phyloP scores from a whole-genome alignment of 768 basidiomycete species.

The Boletus bicolor region DNA sequence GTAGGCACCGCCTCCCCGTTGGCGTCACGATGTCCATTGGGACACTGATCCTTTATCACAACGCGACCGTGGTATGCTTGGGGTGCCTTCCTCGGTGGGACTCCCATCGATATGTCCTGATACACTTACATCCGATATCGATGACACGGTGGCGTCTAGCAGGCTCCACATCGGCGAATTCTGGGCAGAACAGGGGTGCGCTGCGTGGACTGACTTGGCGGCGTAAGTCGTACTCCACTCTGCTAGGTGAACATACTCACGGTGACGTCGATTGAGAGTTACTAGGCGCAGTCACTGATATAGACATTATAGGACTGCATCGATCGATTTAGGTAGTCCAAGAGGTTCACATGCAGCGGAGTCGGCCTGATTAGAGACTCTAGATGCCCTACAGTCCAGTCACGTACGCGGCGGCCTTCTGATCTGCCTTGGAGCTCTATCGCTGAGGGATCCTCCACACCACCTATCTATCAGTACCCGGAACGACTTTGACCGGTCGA shows the following conservation, averaged over 20 bases:
- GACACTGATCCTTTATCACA: not conserved
- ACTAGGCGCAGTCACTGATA: not conserved
- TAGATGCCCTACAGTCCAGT: not conserved
- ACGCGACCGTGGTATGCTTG: not conserved
- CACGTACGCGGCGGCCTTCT: not conserved
- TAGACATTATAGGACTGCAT: not conserved
- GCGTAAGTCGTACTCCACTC: not conserved
- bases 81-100: not conserved
- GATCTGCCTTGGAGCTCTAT: not conserved
- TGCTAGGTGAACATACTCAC: not conserved
- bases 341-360: slow-evolving; percentile 1
- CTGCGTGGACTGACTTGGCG: not conserved
- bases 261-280: not conserved
- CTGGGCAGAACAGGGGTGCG: not conserved
- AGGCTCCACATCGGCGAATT: slow-evolving; percentile 2
- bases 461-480: not conserved
- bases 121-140: not conserved
- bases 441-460: not conserved
- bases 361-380: slow-evolving; percentile 3
- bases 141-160: slow-evolving; percentile 2
- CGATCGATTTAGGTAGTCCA: not conserved
- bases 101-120: not conserved
- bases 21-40: slow-evolving; percentile 1
- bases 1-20: not conserved
- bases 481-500: not conserved